phyloP scores from a whole-genome alignment of 129 eudicot genomes.

The Calendula officinalis region DNA sequence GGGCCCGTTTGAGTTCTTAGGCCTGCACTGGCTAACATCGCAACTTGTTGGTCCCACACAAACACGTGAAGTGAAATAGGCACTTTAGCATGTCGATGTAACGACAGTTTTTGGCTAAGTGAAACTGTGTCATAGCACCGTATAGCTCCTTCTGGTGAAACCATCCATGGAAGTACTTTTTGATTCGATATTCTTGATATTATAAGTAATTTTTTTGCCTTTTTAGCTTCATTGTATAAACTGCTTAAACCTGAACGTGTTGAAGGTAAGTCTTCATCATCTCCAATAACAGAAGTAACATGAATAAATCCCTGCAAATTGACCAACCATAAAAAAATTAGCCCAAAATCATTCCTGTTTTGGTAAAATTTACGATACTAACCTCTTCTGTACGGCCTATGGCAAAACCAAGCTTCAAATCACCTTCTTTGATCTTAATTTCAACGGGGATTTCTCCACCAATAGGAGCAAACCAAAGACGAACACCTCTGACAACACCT shows the following conservation, averaged over 20 bases:
- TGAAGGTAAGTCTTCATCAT: slow-evolving; percentile 58
- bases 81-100: slow-evolving; percentile 69
- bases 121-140: slow-evolving; percentile 87
- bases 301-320: slow-evolving; percentile 73
- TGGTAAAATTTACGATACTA: background rate
- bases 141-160: slow-evolving; percentile 71
- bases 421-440: slow-evolving; percentile 62
- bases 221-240: slow-evolving; percentile 57
- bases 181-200: slow-evolving; percentile 67
- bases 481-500: slow-evolving; percentile 88
- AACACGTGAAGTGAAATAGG: slow-evolving; percentile 62
- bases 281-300: slow-evolving; percentile 60
- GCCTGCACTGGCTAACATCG: slow-evolving; percentile 39
- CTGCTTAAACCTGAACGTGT: slow-evolving; percentile 66
- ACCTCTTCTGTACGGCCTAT: slow-evolving; percentile 95
- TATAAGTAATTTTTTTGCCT: slow-evolving; percentile 51
- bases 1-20: slow-evolving; percentile 38
- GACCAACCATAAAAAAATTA: background rate
- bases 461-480: slow-evolving; percentile 88
- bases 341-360: background rate
- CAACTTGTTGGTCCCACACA: slow-evolving; percentile 53
- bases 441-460: slow-evolving; percentile 75
- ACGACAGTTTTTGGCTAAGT: slow-evolving; percentile 82
- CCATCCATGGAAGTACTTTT: slow-evolving; percentile 93
- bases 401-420: slow-evolving; percentile 79